Evolutionary conservation across 495 filamentous ascomycete genomes (phyloP).

Genomic region (Daldinia decipiens): DNA sequence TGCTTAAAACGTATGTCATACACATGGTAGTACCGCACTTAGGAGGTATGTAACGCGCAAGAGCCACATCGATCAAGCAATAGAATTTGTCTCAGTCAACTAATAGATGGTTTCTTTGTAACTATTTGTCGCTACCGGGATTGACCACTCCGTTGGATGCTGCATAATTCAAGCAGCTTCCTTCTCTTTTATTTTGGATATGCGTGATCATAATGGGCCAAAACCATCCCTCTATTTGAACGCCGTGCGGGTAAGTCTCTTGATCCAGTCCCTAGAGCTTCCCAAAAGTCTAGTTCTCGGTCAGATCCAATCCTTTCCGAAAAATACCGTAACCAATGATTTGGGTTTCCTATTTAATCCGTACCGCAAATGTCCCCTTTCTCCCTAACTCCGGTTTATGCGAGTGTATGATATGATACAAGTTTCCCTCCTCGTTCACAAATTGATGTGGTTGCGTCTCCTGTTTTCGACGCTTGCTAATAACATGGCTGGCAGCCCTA

Average conservation of each 20-base stretch:
- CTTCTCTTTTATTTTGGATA: background rate
- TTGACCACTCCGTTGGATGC: background rate
- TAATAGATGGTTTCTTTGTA: background rate
- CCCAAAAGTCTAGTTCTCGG: constrained; percentile 11
- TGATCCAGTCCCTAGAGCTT: constrained; percentile 7
- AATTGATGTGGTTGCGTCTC: background rate
- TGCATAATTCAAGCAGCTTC: background rate
- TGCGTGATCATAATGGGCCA: constrained; percentile 6
- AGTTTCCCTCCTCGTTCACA: constrained; percentile 9
- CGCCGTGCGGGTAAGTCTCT: constrained; percentile 11
- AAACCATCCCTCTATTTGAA: constrained; percentile 8
- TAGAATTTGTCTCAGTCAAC: background rate
- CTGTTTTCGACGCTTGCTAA: constrained; percentile 3
- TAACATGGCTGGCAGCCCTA: constrained; percentile 42
- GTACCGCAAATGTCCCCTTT: background rate
- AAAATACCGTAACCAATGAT: constrained; percentile 21
- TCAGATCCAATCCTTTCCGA: constrained; percentile 22
- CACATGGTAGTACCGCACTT: background rate
- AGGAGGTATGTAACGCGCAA: background rate
- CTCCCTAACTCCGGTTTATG: constrained; percentile 35
- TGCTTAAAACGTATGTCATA: background rate
- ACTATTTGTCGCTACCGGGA: background rate
- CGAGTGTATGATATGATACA: constrained; percentile 36
- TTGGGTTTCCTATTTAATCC: constrained; percentile 22
- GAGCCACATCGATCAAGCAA: background rate